Base-by-base conservation (phyloP, 371 early-diverging fungal species). In the Mucor lusitanicus region DNA sequence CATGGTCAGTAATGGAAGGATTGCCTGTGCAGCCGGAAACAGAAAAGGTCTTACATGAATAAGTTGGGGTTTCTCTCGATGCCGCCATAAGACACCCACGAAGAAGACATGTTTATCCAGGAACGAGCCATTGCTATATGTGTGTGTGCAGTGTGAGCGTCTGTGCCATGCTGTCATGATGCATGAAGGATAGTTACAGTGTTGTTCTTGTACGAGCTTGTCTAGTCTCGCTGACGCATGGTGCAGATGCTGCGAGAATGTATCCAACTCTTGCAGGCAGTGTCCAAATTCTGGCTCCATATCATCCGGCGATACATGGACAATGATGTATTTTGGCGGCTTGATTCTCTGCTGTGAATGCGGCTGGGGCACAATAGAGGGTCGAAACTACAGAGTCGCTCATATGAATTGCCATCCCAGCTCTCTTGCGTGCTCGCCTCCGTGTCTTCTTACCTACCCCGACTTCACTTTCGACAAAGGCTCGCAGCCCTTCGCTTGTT, bases 401-500 rank as follows among this genome's bases (percentile, higher is more conserved):
- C 37, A 37, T 13, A 37, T 37, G 37, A 37, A 37, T 37, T 0
- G 13, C 37, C 37, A 37, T 37, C 37, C 13, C 37, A 13, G 8
- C 37, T 12, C 13, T 11, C 13, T 11, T 37, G 37, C 37, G 1
- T 13, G 33, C 33, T 6, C 33, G 23, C 23, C 28, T 53, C 23
- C 21, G 35, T 32, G 11, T 6, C 23, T 32, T n/a, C 73, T 71
- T 70, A 69, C 69, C 67, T 77, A 81, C 82, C 68, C 83, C 83
- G 30, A 77, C 67, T 69, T 83, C 83, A 60, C 77, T 78, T 63
- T 83, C 83, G 13, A 83, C 69, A 70, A 83, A 83, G 61, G 80
- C 83, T 40, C 79, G 72, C 32, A 83, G 48, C 8, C 71, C 79
- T 70, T 83, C 79, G 32, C 74, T 78, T n/a, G 42, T 53, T n/a